Conservation (phyloP, 2,329 filamentous ascomycete genomes). For the Thelonectria olida region DNA sequence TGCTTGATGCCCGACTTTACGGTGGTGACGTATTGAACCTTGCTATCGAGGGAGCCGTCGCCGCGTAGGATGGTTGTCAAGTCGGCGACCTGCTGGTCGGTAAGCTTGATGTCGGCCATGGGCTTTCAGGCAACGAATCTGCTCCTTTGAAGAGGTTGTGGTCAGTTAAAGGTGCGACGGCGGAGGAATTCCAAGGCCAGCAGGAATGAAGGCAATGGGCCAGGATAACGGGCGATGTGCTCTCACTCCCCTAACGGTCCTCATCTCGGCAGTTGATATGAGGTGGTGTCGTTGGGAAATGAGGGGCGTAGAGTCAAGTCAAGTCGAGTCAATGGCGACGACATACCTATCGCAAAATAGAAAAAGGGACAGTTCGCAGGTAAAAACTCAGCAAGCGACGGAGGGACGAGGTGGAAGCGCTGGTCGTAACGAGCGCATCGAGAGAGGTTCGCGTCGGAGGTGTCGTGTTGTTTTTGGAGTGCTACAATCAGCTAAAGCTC, state of each 20-base stretch:
- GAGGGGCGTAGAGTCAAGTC: constrained; percentile 6
- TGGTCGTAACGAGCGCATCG: constrained; percentile 33
- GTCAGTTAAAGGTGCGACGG: constrained; percentile 21
- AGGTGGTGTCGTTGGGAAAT: constrained; percentile 28
- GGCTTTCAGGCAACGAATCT: constrained; percentile 33
- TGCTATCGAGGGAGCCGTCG: constrained; percentile 74
- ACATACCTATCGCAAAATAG: constrained; percentile 32
- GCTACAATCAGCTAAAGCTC: constrained; percentile 11
- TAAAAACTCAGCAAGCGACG: constrained; percentile 12
- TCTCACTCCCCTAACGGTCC: constrained; percentile 12
- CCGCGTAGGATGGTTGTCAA: constrained; percentile 63
- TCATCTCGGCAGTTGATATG: constrained; percentile 17
- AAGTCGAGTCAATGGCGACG: neutral
- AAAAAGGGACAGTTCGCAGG: constrained; percentile 27
- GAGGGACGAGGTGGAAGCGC: constrained; percentile 25
- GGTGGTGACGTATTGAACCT: constrained; percentile 75
- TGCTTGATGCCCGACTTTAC: constrained; percentile 93
- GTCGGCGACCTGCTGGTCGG: constrained; percentile 66
- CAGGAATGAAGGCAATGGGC: constrained; percentile 6
- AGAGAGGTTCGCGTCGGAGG: constrained; percentile 20
- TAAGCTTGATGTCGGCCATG: constrained; percentile 66
- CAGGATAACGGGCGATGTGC: constrained; percentile 25
- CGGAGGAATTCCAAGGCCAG: constrained; percentile 9
- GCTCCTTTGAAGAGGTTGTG: neutral
- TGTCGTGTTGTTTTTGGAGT: constrained; percentile 25